These are phyloP conservation scores for Nakaseomyces delphensis DNA, from an alignment of 1,139 yeast species.

Conservation along the genomic window DNA sequence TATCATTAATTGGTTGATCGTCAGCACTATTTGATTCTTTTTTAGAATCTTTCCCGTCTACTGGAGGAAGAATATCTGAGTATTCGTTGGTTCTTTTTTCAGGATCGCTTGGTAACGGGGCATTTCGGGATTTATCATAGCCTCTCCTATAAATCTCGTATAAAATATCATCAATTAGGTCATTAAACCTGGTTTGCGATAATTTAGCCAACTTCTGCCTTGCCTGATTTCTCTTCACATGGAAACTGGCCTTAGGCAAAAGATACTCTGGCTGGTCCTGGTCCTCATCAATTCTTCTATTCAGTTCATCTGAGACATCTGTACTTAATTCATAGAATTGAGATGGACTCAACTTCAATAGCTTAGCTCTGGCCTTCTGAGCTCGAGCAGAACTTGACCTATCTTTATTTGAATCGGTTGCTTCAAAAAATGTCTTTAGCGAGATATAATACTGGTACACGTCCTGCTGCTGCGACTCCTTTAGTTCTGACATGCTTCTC, in stretches of 20 bases:
- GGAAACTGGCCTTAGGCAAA: conserved; percentile 65
- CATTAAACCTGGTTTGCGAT: conserved; percentile 76
- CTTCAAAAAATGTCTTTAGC: conserved; percentile 17
- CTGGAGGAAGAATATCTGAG: too few species aligned
- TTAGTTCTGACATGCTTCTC: not conserved
- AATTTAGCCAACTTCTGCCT: conserved; percentile 83
- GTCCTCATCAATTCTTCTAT: conserved; percentile 51
- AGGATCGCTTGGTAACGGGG: too few species aligned
- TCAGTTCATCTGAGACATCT: conserved; percentile 86
- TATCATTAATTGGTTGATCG: conserved; percentile 1
- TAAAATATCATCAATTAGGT: conserved; percentile 80
- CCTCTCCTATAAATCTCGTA: conserved; percentile 79
- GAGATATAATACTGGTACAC: conserved; percentile 17
- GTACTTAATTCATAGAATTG: conserved; percentile 86
- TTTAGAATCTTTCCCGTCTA: not conserved
- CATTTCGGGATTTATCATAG: conserved; percentile 19
- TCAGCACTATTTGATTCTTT: not conserved
- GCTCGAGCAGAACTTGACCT: conserved; percentile 45
- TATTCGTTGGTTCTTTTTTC: not conserved
- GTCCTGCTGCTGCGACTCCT: conserved; percentile 11
- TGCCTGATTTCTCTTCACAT: conserved; percentile 92
- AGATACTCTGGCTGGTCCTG: conserved; percentile 54
- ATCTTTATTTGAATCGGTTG: conserved; percentile 17
- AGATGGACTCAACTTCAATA: conserved; percentile 67
- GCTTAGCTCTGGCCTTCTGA: conserved; percentile 74